Base-by-base conservation (phyloP, 768 basidiomycete genomes). In the Boletus patriciae region DNA sequence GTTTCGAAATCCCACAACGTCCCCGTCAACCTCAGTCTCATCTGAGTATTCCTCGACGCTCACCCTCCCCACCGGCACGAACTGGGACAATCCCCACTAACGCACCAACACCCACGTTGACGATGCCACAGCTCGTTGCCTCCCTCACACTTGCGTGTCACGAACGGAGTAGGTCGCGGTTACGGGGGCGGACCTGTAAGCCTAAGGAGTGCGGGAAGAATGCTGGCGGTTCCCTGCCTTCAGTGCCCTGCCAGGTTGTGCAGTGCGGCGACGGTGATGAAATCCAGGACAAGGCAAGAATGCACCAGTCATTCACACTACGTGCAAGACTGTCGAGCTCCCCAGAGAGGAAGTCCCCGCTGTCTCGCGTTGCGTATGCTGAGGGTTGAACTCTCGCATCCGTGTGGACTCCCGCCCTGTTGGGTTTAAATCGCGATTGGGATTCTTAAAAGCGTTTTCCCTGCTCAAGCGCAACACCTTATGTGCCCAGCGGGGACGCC, bases 101-200 rank as follows among this genome's bases (percentile, higher is more conserved):
- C 19, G 27, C 49, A 9, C 68, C 46, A 27, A 54, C 53, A 21
- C 52, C 60, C 44, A 61, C 63, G 29, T 61, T 72, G 63, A 62
- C 72, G 2, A 69, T 72, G 51, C 63, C 72, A 1, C 70, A 72
- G 47, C 70, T 72, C 15, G 70, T 72, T 18, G 70, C 70, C 21
- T 62, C 66, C 9, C 63, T 72, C 18, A 68, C 59, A 1, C 65
- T 72, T 44, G 65, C 66, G 23, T 41, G 67, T 49, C 67, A 43
- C 42, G 70, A 73, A 19, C 61, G 59, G 46, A 48, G 57, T 23
- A 58, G 61, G 46, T n/a, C 48, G 40, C 61, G 63, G 15, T 10
- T 45, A 18, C 71, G 72, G 3, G 63, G 62, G 19, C 66, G 66
- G 25, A 19, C 50, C 25, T 40, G 18, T 9, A 61, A 47, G 21